Conservation (phyloP, 1,284 basidiomycete genomes). For the Trichosporon inkin region DNA sequence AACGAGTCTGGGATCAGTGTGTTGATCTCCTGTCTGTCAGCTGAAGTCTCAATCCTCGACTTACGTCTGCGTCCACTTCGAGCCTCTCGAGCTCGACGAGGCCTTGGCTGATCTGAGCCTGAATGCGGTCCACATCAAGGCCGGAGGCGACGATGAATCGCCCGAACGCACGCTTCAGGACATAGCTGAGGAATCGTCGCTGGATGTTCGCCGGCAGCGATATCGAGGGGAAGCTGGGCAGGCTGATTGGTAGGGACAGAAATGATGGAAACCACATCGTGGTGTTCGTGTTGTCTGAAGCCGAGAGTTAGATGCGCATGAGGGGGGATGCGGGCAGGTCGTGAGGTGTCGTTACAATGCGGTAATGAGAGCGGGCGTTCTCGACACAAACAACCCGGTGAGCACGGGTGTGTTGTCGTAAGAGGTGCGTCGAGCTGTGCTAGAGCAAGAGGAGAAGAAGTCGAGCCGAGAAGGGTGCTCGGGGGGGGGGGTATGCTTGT, state of each 20-base stretch:
- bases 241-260: constrained; percentile 34
- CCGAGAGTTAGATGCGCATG: not conserved
- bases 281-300: not conserved
- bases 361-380: not conserved
- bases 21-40: constrained; percentile 67
- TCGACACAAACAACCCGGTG: no score
- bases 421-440: not conserved
- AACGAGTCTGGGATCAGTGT: constrained; percentile 59
- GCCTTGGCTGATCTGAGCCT: constrained; percentile 85
- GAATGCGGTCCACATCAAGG: constrained; percentile 78
- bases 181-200: constrained; percentile 80
- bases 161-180: constrained; percentile 76
- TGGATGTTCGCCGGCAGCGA: constrained; percentile 78
- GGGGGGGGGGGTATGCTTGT: not conserved
- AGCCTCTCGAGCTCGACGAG: constrained; percentile 79
- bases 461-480: not conserved
- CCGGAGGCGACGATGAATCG: constrained; percentile 82
- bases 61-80: constrained; percentile 69
- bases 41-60: constrained; percentile 27
- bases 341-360: not conserved
- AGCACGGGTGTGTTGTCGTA: not conserved
- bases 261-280: constrained; percentile 43
- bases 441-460: not conserved
- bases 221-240: constrained; percentile 41
- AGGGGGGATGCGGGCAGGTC: not conserved